Conservation (phyloP, 768 basidiomycete genomes). For the Suillus subluteus region DNA sequence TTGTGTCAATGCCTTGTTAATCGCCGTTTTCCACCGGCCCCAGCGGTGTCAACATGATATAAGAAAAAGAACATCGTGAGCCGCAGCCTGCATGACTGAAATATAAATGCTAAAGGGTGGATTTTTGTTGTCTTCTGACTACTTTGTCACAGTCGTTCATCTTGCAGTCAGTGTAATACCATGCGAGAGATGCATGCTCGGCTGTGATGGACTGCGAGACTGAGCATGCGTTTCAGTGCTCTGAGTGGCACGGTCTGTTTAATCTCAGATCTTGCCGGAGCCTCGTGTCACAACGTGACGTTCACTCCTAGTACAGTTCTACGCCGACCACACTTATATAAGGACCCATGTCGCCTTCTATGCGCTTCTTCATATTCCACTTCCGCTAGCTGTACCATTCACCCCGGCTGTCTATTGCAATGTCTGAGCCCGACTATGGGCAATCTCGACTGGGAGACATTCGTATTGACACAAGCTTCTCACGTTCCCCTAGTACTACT, state of each 20-base stretch:
- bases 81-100: neutral
- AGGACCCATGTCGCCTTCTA: constrained; percentile 8
- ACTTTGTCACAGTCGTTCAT: neutral
- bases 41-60: too few relatives aligned
- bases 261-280: constrained; percentile 31
- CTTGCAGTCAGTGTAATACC: neutral
- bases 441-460: constrained; percentile 19
- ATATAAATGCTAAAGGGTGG: neutral
- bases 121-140: neutral
- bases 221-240: constrained; percentile 7
- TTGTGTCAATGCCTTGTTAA: neutral
- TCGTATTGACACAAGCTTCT: constrained; percentile 34
- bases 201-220: constrained; percentile 1
- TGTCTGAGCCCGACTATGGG: constrained; percentile 30
- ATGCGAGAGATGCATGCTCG: constrained; percentile 2
- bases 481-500: constrained; percentile 30
- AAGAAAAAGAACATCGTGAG: neutral
- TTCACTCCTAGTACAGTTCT: constrained; percentile 22
- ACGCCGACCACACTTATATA: constrained; percentile 9
- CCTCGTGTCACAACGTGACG: constrained; percentile 31
- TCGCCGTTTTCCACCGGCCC: neutral
- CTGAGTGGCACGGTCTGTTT: constrained; percentile 6
- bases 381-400: constrained; percentile 4
- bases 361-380: constrained; percentile 10
- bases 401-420: constrained; percentile 14